A percentile compares a stretch with the other conserved stretches of the same genome.
These are phyloP conservation scores for Geranium rotundifolium DNA, from an alignment of 345 rosid species.

Conservation along the genomic window DNA sequence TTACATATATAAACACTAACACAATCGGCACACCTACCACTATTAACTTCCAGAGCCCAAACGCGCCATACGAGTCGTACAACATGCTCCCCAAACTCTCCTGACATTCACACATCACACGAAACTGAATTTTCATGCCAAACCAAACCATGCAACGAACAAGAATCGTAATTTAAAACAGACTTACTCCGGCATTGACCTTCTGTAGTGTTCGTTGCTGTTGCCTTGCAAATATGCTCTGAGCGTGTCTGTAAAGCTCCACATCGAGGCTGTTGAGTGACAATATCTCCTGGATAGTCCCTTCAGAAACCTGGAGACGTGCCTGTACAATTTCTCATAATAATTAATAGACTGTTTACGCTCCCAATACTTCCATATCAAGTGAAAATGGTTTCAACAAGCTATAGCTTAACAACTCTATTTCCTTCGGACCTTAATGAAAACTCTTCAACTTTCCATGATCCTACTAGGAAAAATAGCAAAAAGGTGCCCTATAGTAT, in stretches of 20 bases:
- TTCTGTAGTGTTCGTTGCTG: slow-evolving; percentile 22
- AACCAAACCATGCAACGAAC: not conserved
- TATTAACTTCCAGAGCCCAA: slow-evolving; percentile 25
- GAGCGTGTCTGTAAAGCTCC: slow-evolving; percentile 76
- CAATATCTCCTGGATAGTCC: slow-evolving; percentile 49
- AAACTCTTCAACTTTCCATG: too few relatives aligned
- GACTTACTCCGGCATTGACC: slow-evolving; percentile 21
- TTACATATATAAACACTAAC: slow-evolving; percentile 39
- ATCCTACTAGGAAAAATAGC: too few relatives aligned
- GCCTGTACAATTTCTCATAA: slow-evolving; percentile 29
- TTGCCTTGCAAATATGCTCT: slow-evolving; percentile 54
- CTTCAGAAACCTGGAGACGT: slow-evolving; percentile 41
- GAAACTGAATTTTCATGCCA: not conserved
- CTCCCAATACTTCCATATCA: too few relatives aligned
- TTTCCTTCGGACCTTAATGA: too few relatives aligned
- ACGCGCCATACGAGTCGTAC: slow-evolving; percentile 18
- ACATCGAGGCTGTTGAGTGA: slow-evolving; percentile 72
- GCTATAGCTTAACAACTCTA: too few relatives aligned
- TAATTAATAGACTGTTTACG: too few relatives aligned
- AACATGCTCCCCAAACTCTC: slow-evolving; percentile 26
- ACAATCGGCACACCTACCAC: slow-evolving; percentile 25
- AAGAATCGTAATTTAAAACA: not conserved
- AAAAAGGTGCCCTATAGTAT: too few relatives aligned
- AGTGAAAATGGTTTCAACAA: too few relatives aligned
- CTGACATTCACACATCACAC: slow-evolving; percentile 15